A percentile compares a stretch with the other conserved stretches of the same genome.
Evolutionary conservation across 2,329 filamentous ascomycete genomes (phyloP).

Genomic region (Coniochaeta prunicola): DNA sequence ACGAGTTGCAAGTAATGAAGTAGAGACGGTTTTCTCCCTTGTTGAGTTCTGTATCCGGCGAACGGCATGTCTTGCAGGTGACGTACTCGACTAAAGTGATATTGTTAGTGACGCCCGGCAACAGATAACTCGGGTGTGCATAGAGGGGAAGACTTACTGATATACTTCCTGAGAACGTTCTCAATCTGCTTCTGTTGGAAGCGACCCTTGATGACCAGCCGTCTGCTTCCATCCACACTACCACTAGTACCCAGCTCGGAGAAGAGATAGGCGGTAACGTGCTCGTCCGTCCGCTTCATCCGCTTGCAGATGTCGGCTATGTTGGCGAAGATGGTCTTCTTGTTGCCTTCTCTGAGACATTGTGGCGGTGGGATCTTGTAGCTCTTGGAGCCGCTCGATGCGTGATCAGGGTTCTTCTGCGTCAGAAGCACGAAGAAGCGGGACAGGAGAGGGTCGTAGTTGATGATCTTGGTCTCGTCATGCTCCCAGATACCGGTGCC

Average conservation of each 20-base stretch:
- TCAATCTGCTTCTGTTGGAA: conserved; percentile 99
- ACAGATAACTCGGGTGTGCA: not conserved
- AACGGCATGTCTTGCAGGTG: conserved; percentile 97
- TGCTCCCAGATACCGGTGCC: conserved; percentile 90
- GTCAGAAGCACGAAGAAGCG: conserved; percentile 94
- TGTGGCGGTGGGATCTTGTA: conserved; percentile 99
- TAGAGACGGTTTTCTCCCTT: conserved; percentile 99
- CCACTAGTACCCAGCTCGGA: conserved; percentile 96
- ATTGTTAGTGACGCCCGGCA: conserved; percentile 18
- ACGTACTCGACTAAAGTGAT: conserved; percentile 73
- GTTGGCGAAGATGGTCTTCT: conserved; percentile 99
- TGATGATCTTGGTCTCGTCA: conserved; percentile 68
- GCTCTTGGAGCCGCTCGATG: conserved; percentile 79
- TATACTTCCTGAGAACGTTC: conserved; percentile 90
- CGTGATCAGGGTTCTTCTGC: conserved; percentile 94
- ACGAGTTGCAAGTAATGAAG: conserved; percentile 93
- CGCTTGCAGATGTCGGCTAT: conserved; percentile 98
- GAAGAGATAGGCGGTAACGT: conserved; percentile 94
- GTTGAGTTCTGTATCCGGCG: conserved; percentile 89
- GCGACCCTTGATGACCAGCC: conserved; percentile 96
- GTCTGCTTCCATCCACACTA: conserved; percentile 85
- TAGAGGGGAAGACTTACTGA: conserved; percentile 40
- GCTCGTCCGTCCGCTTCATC: conserved; percentile 98
- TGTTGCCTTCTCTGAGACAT: conserved; percentile 99
- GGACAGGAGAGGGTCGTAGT: conserved; percentile 76